Evolutionary conservation across 257 asterid species (phyloP), one percentile per base, ranked within the genome.

Genomic region (Marsdenia floribunda): DNA sequence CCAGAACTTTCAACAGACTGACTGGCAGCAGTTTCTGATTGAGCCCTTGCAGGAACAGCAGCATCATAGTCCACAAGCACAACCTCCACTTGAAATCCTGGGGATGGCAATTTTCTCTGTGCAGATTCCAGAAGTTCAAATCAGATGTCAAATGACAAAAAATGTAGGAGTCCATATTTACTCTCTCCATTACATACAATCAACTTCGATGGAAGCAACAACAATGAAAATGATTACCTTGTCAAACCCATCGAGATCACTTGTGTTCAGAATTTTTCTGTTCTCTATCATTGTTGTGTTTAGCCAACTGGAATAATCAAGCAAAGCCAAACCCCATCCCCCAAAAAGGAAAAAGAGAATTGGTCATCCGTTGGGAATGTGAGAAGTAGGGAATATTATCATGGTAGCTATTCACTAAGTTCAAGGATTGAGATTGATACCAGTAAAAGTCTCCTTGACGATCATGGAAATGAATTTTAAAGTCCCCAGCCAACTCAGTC

Each of bases 361-460:
- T 3, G 54, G 55, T 69, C 49, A 60, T 68, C 37, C 18, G 10
- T 18, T 40, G 58, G 10, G 35, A 54, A 14, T 22, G 73, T 55
- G 26, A 1, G 26, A 16, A 55, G 26, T 57, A 21, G 18, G 59
- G 10, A 47, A 12, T 55, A 7, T 5, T 6, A 21, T 35, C 54
- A 21, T 21, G 37, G 66, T 16, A 24, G 54, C 22, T 40, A 65
- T 72, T 77, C 44, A 65, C 14, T 38, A 40, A 16, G 33, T 21
- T 1, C 49, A 73, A 72, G 72, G 72, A 58, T 29, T 16, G 11
- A 14, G 3, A 54, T 57, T 15, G 44, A 46, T 92, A 95, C 99
- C 99, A 95, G 81, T 95, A 95, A 86, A 95, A 95, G 85, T 92
- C 99, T 75, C 99, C 99, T 80, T 95, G 97, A 53, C 99, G 86